These are phyloP conservation scores for Penicillium coffeae DNA, from an alignment of 495 filamentous ascomycete species.

Conservation along the genomic window DNA sequence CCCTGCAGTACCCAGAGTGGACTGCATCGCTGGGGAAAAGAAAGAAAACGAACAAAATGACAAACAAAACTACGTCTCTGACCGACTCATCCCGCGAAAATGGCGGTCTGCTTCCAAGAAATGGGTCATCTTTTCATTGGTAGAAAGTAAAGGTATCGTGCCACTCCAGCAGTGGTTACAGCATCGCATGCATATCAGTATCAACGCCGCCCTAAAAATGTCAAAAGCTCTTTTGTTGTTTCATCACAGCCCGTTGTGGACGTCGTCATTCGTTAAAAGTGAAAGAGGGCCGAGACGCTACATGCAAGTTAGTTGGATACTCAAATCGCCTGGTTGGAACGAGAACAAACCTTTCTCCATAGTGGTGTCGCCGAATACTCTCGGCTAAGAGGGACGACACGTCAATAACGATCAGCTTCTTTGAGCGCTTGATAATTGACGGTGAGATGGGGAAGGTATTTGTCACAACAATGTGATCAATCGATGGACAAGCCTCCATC, in stretches of 20 bases:
- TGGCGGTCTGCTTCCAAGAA: conserved; percentile 9
- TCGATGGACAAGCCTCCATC: conserved; percentile 86
- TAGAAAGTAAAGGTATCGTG: conserved; percentile 27
- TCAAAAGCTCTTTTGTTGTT: conserved; percentile 3
- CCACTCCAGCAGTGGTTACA: conserved; percentile 16
- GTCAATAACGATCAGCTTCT: conserved; percentile 86
- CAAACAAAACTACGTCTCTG: conserved; percentile 7
- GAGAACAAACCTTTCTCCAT: conserved; percentile 61
- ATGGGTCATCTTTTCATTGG: conserved; percentile 9
- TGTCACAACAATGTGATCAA: conserved; percentile 90
- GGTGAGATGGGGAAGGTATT: conserved; percentile 89
- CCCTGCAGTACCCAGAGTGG: conserved; percentile 63
- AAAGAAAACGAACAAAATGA: conserved; percentile 6
- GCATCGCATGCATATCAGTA: conserved; percentile 23
- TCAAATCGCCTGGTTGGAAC: conserved; percentile 3
- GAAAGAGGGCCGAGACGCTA: conserved; percentile 82
- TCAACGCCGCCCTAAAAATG: conserved; percentile 19
- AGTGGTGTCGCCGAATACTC: conserved; percentile 92
- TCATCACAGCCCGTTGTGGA: conserved; percentile 16
- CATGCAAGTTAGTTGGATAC: neutral
- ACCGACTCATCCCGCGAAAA: conserved; percentile 2
- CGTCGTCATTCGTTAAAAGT: conserved; percentile 45
- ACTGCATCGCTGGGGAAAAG: conserved; percentile 59
- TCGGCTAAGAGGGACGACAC: conserved; percentile 83
- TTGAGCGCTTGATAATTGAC: conserved; percentile 61